phyloP scores from a whole-genome alignment of 805 yeast species.

The Candida anglica region DNA sequence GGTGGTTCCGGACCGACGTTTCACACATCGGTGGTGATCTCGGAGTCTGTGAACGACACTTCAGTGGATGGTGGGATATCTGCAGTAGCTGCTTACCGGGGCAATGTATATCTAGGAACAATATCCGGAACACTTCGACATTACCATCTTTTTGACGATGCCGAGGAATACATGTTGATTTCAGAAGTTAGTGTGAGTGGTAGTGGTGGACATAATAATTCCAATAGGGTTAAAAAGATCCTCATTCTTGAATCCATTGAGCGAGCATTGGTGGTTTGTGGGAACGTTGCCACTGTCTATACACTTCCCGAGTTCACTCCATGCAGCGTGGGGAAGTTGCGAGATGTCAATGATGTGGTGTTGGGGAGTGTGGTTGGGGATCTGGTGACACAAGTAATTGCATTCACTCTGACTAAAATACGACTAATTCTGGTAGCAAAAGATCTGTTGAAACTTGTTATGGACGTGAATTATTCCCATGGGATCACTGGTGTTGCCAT shows the following conservation, averaged over 20 bases:
- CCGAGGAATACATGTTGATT: conserved; percentile 27
- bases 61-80: too few relatives aligned
- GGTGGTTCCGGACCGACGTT: too few relatives aligned
- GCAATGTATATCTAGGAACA: conserved; percentile 37
- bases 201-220: not conserved
- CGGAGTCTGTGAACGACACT: too few relatives aligned
- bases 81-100: conserved; percentile 11
- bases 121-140: conserved; percentile 33
- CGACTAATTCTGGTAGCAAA: conserved; percentile 25
- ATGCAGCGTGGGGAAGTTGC: conserved; percentile 30
- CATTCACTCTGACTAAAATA: conserved; percentile 24
- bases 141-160: conserved; percentile 37
- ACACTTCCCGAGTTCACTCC: conserved; percentile 38
- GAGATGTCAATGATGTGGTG: conserved; percentile 26
- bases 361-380: conserved; percentile 1
- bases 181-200: conserved; percentile 14
- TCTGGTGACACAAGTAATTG: conserved; percentile 13
- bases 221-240: conserved; percentile 16
- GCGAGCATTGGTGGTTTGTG: conserved; percentile 22
- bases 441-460: conserved; percentile 25
- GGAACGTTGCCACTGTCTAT: conserved; percentile 20
- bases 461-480: conserved; percentile 27
- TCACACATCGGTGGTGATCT: too few relatives aligned
- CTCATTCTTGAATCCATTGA: conserved; percentile 20
- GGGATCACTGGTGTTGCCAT: conserved; percentile 18